Conservation (phyloP, 1,139 yeast species). For the Martiniozyma asiatica region DNA sequence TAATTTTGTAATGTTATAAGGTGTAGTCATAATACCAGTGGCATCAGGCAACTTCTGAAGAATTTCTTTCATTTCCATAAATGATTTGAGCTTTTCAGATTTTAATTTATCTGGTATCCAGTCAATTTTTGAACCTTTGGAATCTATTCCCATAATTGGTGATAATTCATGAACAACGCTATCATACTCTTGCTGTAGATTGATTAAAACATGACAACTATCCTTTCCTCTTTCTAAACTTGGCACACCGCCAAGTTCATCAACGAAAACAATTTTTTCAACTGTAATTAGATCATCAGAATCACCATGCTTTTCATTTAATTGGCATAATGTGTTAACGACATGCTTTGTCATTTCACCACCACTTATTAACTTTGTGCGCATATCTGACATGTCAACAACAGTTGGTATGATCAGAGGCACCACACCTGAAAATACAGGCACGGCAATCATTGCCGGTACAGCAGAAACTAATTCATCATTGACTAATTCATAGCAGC, state of each 20-base stretch:
- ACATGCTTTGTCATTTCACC: conserved; percentile 26
- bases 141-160: conserved; percentile 2
- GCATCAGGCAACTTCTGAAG: conserved; percentile 32
- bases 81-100: conserved; percentile 34
- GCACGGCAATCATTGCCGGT: conserved; percentile 26
- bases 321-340: conserved; percentile 19
- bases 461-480: conserved; percentile 16
- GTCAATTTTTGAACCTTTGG: conserved; percentile 2
- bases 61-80: conserved; percentile 39
- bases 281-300: conserved; percentile 33
- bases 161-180: conserved; percentile 15
- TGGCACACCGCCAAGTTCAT: conserved; percentile 82
- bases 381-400: conserved; percentile 29
- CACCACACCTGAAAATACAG: conserved; percentile 30
- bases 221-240: conserved; percentile 60
- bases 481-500: conserved; percentile 22
- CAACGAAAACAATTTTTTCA: conserved; percentile 73
- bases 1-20: conserved; percentile 29
- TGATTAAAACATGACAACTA: conserved; percentile 80
- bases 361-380: conserved; percentile 27
- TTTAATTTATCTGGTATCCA: conserved; percentile 3
- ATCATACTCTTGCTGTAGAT: conserved; percentile 69
- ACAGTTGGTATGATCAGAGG: conserved; percentile 56
- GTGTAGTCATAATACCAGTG: conserved; percentile 42
- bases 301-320: conserved; percentile 10